Base-by-base conservation (phyloP, 225 moss, liverwort and hornwort species). In the Thuidium tamariscinum region DNA sequence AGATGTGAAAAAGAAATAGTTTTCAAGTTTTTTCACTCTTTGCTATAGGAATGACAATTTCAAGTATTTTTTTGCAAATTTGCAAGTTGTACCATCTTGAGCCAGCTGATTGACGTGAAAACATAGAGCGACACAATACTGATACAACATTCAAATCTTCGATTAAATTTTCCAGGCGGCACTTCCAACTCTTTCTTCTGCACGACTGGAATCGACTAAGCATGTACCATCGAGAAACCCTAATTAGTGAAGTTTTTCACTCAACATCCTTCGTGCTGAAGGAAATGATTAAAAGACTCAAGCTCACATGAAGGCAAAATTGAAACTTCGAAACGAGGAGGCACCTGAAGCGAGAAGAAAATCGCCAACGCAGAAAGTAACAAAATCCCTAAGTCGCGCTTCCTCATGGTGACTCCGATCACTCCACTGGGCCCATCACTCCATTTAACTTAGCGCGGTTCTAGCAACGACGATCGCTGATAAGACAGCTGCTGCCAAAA, bases 371-470 rank as follows among this genome's bases (percentile, higher is more conserved):
- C 87, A 56, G 89, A 83, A 48, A 91, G 89, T 79, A 92, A 86
- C 87, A 91, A 20, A 68, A 92, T 86, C 6, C 91, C 91, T 57
- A 92, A 92, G 75, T 92, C 91, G 74, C 92, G 89, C 86, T 92
- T 91, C 91, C 91, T 91, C 92, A 92, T 92, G 73, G 23, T 85
- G 65, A 30, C 19, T 34, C 18, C 78, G 57, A 84, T 66, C 75
- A 89, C 77, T 55, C 34, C 59, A 74, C 64, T 73, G 55, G 34
- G 48, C 15, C 85, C 81, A 86, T 86, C 86, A 89, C 72, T 86
- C 26, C 90, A 79, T 81, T 78, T 59, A 82, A 77, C 56, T n/a
- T n/a, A n/a, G 36, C n/a, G n/a, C 21, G 15, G 16, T 55, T 1
- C 68, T 21, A 55, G 32, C 67, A 83, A 71, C 55, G 60, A 55